Percentiles rank a stretch among this genome's conserved stretches.
Conservation (phyloP, 352 stramenopile species). For the Globisporangium abappressorium region DNA sequence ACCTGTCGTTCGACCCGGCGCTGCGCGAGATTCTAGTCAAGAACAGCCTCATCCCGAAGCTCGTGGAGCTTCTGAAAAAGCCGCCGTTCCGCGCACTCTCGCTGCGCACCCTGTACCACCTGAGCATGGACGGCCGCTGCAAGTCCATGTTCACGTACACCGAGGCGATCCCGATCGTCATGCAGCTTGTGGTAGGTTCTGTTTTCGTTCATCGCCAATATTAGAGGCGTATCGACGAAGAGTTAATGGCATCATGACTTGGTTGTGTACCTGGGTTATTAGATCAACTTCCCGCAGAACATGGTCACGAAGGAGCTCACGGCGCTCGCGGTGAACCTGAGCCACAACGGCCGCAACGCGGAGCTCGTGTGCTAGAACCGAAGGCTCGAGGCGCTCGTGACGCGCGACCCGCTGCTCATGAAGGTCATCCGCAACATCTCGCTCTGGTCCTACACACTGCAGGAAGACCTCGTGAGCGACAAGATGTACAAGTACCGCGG, state of each 20-base stretch:
- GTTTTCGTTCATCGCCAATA: too few species aligned
- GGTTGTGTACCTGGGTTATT: neutral
- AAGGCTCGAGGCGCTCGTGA: conserved; percentile 87
- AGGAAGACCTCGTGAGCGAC: conserved; percentile 84
- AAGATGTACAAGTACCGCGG: conserved; percentile 90
- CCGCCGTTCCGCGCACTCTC: conserved; percentile 84
- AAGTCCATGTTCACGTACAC: conserved; percentile 95
- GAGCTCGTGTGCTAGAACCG: conserved; percentile 90
- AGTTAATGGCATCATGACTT: neutral
- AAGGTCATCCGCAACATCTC: conserved; percentile 93
- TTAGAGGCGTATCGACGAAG: too few species aligned
- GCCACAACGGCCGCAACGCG: conserved; percentile 85
- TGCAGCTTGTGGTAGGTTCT: conserved; percentile 82
- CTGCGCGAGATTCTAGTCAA: conserved; percentile 85
- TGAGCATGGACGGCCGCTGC: conserved; percentile 93
- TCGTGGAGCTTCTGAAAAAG: conserved; percentile 93
- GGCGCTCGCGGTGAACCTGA: conserved; percentile 94
- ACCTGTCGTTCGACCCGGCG: conserved; percentile 91
- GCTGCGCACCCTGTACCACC: conserved; percentile 92
- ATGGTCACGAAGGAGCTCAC: conserved; percentile 92
- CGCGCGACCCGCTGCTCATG: conserved; percentile 90
- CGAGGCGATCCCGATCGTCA: conserved; percentile 92
- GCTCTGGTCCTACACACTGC: conserved; percentile 89
- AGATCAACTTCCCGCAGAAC: conserved; percentile 92
- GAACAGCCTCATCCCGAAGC: conserved; percentile 88